Conservation (phyloP, 129 eudicot genomes). For the Arctium minus region DNA sequence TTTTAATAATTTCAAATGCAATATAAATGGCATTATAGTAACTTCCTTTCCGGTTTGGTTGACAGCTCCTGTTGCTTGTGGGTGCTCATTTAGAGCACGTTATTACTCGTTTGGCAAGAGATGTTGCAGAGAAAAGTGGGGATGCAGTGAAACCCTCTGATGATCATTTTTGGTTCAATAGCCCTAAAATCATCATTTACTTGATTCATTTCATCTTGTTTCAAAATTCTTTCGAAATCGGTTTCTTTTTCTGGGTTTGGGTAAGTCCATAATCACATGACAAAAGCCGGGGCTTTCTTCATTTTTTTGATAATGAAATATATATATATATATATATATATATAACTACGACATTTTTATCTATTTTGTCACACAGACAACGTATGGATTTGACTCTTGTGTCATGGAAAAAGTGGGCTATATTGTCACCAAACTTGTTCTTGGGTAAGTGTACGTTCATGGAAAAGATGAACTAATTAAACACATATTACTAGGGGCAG, state of each 20-base stretch:
- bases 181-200: slow-evolving; percentile 58
- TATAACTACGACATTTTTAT: not conserved
- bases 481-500: not conserved
- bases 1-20: not conserved
- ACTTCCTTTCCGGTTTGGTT: not conserved
- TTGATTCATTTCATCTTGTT: slow-evolving; percentile 82
- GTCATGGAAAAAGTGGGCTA: slow-evolving; percentile 63
- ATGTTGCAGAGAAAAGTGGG: slow-evolving; percentile 30
- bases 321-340: too few species aligned
- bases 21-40: not conserved
- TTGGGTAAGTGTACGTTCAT: slow-evolving; percentile 43
- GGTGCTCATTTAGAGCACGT: slow-evolving; percentile 65
- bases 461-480: not conserved
- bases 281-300: too few species aligned
- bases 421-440: slow-evolving; percentile 59
- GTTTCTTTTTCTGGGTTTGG: slow-evolving; percentile 78
- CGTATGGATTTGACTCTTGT: slow-evolving; percentile 70
- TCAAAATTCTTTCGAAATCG: slow-evolving; percentile 72
- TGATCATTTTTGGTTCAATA: slow-evolving; percentile 65
- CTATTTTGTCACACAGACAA: slow-evolving; percentile 27
- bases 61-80: slow-evolving; percentile 68
- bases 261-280: slow-evolving; percentile 28
- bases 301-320: not conserved
- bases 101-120: slow-evolving; percentile 52
- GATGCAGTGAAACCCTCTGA: slow-evolving; percentile 62